Evolutionary conservation across 2,329 filamentous ascomycete genomes (phyloP).

Genomic region (Fusarium sp.): DNA sequence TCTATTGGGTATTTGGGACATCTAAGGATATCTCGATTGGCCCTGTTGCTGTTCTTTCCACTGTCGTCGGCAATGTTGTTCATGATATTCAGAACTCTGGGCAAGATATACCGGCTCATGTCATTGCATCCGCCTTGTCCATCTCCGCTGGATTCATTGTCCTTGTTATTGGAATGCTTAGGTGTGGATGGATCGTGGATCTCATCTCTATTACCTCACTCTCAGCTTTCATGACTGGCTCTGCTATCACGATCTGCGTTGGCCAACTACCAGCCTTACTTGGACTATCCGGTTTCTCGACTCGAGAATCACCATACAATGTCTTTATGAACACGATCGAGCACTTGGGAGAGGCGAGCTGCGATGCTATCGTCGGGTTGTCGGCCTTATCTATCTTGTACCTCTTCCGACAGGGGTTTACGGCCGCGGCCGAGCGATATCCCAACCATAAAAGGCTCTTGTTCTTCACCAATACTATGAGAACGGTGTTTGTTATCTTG

Average conservation of each 20-base stretch:
- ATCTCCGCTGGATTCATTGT: constrained; percentile 83
- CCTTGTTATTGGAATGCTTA: constrained; percentile 79
- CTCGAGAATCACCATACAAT: constrained; percentile 79
- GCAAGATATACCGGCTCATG: constrained; percentile 69
- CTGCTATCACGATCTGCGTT: constrained; percentile 85
- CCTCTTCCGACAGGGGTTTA: constrained; percentile 74
- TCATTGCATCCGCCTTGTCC: constrained; percentile 82
- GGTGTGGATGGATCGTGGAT: constrained; percentile 90
- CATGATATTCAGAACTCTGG: constrained; percentile 66
- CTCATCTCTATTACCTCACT: constrained; percentile 91
- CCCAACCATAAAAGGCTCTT: constrained; percentile 77
- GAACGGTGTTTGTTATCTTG: constrained; percentile 90
- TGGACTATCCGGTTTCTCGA: constrained; percentile 80
- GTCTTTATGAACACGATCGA: constrained; percentile 88
- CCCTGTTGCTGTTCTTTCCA: constrained; percentile 95
- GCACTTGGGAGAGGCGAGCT: constrained; percentile 70
- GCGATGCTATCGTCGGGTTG: constrained; percentile 92
- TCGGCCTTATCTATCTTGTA: constrained; percentile 84
- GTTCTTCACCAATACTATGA: constrained; percentile 92
- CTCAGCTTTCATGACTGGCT: constrained; percentile 96
- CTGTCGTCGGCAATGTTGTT: constrained; percentile 86
- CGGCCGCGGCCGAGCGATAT: constrained; percentile 72
- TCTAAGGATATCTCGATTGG: constrained; percentile 99
- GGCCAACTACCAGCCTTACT: constrained; percentile 87
- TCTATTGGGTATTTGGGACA: constrained; percentile 98